These are phyloP conservation scores for Dactylis glomerata DNA, from an alignment of 176 grass and related monocot species.

Conservation along the genomic window DNA sequence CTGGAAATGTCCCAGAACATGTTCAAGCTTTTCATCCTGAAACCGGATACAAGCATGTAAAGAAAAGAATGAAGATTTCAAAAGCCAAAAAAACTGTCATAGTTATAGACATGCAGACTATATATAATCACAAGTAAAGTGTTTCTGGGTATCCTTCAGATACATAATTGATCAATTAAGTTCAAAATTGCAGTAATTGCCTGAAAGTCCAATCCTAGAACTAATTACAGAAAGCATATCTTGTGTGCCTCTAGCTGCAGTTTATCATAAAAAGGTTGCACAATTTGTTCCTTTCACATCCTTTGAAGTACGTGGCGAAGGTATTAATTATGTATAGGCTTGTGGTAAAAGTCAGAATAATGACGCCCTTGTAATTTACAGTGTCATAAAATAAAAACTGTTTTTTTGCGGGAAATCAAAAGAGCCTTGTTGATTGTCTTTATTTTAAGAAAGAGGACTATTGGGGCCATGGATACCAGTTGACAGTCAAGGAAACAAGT, in stretches of 20 bases:
- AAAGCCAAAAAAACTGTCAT: neutral
- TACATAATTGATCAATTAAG: neutral
- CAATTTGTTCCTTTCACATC: neutral
- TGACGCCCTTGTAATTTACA: neutral
- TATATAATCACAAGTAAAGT: neutral
- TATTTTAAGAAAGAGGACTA: neutral
- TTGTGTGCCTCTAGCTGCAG: neutral
- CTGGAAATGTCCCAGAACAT: conserved; percentile 66
- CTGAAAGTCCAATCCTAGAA: neutral
- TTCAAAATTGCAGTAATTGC: neutral
- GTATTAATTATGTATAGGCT: neutral
- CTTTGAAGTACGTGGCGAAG: neutral
- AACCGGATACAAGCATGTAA: neutral
- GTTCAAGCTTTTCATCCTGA: conserved; percentile 71
- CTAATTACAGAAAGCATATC: neutral
- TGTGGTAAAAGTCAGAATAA: neutral
- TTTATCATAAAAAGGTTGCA: neutral
- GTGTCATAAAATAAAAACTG: neutral
- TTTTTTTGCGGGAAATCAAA: neutral
- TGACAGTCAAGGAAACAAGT: neutral
- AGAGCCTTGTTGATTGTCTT: neutral
- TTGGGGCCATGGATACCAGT: neutral
- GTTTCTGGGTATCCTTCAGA: neutral
- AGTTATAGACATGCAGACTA: neutral
- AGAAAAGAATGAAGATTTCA: neutral